Conservation (phyloP, 768 basidiomycete species). For the Mrakia frigida region DNA sequence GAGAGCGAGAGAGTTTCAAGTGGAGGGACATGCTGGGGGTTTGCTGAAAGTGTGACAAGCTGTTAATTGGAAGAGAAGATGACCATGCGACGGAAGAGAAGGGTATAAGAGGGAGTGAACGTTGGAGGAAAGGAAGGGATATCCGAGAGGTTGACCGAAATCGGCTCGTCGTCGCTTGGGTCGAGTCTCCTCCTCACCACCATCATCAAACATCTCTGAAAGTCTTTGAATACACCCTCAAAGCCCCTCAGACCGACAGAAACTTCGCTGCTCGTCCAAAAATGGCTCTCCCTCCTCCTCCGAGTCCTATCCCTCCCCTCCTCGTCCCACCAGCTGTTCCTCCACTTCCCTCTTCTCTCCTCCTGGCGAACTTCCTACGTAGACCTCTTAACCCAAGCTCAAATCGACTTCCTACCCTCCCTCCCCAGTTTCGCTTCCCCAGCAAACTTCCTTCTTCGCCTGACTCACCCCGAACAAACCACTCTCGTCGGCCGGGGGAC, state of each 20-base stretch:
- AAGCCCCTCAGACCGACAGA: no score
- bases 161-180: no score
- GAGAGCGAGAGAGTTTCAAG: background rate
- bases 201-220: no score
- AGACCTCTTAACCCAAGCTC: background rate
- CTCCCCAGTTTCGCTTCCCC: background rate
- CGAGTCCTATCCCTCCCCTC: background rate
- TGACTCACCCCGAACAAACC: background rate
- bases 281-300: background rate
- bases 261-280: no score
- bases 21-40: background rate
- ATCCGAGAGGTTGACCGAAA: background rate
- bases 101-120: background rate
- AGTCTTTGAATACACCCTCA: no score
- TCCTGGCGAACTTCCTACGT: background rate
- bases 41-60: background rate
- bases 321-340: background rate
- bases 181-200: no score
- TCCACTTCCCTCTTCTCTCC: background rate
- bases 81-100: background rate
- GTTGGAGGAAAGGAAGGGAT: background rate
- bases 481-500: background rate
- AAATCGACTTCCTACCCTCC: background rate
- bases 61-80: background rate
- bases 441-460: background rate